Base-by-base conservation (phyloP, 2,329 filamentous ascomycete genomes). In the Elsinoe ampelina region DNA sequence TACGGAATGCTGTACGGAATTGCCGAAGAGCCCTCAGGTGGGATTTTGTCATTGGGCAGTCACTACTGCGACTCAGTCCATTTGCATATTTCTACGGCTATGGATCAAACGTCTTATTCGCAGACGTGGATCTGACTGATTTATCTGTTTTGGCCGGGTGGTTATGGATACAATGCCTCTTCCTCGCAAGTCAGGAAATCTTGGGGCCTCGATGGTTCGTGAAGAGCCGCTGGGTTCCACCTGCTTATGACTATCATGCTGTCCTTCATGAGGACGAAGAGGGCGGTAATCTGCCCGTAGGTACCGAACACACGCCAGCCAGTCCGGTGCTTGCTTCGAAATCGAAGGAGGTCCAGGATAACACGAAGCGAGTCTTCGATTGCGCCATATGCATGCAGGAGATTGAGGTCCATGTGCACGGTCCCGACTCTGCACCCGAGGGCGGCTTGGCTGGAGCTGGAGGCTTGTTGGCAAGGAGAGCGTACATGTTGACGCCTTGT, bases 401-500 rank as follows among this genome's bases (percentile, higher is more conserved):
- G 45, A 83, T 98, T 15, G 89, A 96, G 68, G 89, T 97, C 1
- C 89, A 90, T 0, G 85, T 97, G 19, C 73, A 95, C 32, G 78
- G 78, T 52, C 77, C 80, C 15, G 73, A 63, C 1, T 60, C 60
- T 10, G 56, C 61, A 2, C 59, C 59, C 39, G 67, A 72, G n/a
- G 68, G 63, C 17, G 76, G 77, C 43, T 84, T 58, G 75, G 66
- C 64, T 65, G 67, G 63, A 66, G 66, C 58, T 67, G 72, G 60
- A 26, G 84, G 84, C 30, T 81, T 95, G 57, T 77, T 97, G 63
- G 87, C 87, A 32, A 78, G 92, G 59, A 81, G 91, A 51, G 78
- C 81, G 63, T 97, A 97, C 72, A 98, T 98, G 93, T 89, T 97
- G 19, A 98, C 93, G 58, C 93, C 93, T 48, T 98, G 93, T 71